These are phyloP conservation scores for Iberis pinnata DNA, from an alignment of 345 rosid genomes.

Conservation along the genomic window DNA sequence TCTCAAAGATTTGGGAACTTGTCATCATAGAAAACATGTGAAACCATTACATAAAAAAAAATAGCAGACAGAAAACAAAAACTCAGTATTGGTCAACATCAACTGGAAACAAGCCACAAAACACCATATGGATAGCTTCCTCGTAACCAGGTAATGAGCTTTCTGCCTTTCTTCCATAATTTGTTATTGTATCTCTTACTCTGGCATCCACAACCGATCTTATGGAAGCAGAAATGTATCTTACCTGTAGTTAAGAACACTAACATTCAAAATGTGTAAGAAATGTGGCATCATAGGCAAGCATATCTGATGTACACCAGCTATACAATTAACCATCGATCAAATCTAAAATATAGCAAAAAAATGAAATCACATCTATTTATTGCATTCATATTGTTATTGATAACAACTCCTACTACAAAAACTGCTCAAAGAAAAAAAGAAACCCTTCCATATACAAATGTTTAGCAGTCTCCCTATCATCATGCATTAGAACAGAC, in stretches of 20 bases:
- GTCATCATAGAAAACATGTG: conserved; percentile 24
- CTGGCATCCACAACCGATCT: conserved; percentile 96
- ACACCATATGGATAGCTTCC: conserved; percentile 98
- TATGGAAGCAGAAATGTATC: conserved; percentile 92
- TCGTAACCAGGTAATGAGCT: conserved; percentile 80
- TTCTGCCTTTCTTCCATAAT: conserved; percentile 60
- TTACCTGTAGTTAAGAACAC: conserved; percentile 49
- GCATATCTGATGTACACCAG: conserved; percentile 4
- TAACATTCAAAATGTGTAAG: conserved; percentile 16
- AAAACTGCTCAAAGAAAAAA: conserved; percentile 5
- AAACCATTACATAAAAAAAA: conserved; percentile 23
- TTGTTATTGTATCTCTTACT: conserved; percentile 92
- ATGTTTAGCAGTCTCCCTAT: too few species aligned
- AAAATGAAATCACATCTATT: neutral
- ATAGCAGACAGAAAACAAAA: conserved; percentile 13
- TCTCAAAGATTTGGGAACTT: conserved; percentile 91
- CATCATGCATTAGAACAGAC: conserved; percentile 10
- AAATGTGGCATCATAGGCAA: neutral
- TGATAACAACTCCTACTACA: conserved; percentile 1
- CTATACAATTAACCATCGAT: conserved; percentile 3
- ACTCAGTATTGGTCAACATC: conserved; percentile 88
- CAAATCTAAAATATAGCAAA: conserved; percentile 6
- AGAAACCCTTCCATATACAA: too few species aligned
- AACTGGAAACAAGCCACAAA: conserved; percentile 96
- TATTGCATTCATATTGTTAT: neutral